Base-by-base conservation (phyloP, 2,329 filamentous ascomycete species). In the Colletotrichum sp. region DNA sequence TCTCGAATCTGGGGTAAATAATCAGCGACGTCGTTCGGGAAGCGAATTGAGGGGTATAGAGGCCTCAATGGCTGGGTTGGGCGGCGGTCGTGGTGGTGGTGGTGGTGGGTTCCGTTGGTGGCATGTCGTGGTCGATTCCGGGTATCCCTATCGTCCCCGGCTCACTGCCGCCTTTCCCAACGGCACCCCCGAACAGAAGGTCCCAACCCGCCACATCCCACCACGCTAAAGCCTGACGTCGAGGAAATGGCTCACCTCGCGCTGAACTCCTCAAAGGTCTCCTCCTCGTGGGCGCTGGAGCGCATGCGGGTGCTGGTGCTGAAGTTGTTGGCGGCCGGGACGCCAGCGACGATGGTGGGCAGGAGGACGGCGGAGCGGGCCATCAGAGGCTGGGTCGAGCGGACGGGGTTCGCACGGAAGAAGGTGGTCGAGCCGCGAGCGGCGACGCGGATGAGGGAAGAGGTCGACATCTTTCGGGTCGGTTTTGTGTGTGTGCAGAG, bases 211-310 rank as follows among this genome's bases (percentile, higher is more conserved):
- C 38, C 28, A 56, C 55, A 43, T 38, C 52, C 61, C 32, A 43
- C 34, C 16, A 9, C 32, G 18, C 26, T 21, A n/a, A 62, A 15
- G 30, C n/a, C 21, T 43, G 32, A 32, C 65, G 48, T 16, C n/a
- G 18, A 32, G 18, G 55, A 68, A 48, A 70, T 66, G 15, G 82
- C 90, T 88, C 95, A 99, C 97, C 97, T 96, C 83, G 96, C 94
- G 88, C 95, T 96, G 88, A 99, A 99, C 90, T 98, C 96, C 91
- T 99, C 97, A 82, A 98, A 99, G 83, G 94, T 98, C 93, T 99
- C 97, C 88, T 99, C 97, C 84, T 93, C 92, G 87, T 98, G 95
- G 83, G 90, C 88, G 82, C 85, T 84, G 83, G 85, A 85, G 80
- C 87, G 88, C 83, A 89, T 86, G 83, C 89, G 84, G 80, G 87